phyloP scores from a whole-genome alignment of 108 stramenopile species.

The Skeletonema costatum region DNA sequence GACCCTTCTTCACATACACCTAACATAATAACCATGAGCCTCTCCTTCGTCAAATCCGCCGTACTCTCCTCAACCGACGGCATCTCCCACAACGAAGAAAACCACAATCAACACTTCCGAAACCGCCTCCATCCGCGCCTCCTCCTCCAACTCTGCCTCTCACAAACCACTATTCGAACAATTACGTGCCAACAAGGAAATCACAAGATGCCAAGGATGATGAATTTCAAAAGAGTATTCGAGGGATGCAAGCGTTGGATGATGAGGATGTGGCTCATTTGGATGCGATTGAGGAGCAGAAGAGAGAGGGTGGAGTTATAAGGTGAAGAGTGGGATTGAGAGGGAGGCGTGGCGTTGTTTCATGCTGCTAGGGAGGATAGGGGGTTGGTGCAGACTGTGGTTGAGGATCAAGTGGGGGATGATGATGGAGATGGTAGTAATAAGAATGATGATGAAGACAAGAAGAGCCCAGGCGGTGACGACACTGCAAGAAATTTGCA shows the following conservation, averaged over 20 bases:
- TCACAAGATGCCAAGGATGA: slow-evolving; percentile 70
- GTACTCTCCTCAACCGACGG: slow-evolving; percentile 80
- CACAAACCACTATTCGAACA: slow-evolving; percentile 88
- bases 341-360: slow-evolving; percentile 71
- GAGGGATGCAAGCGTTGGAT: slow-evolving; percentile 71
- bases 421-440: background rate
- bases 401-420: slow-evolving; percentile 15
- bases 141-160: slow-evolving; percentile 1
- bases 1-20: background rate
- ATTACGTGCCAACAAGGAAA: slow-evolving; percentile 77
- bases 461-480: too few relatives aligned
- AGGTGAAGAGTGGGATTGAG: slow-evolving; percentile 52
- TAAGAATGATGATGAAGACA: slow-evolving; percentile 10
- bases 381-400: slow-evolving; percentile 10
- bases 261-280: slow-evolving; percentile 87
- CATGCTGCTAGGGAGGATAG: slow-evolving; percentile 70
- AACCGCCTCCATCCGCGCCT: slow-evolving; percentile 43
- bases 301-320: slow-evolving; percentile 47
- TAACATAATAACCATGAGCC: slow-evolving; percentile 59
- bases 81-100: slow-evolving; percentile 82
- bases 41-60: slow-evolving; percentile 86
- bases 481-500: too few relatives aligned
- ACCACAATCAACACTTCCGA: slow-evolving; percentile 62
- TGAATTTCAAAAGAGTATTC: slow-evolving; percentile 64
- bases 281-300: slow-evolving; percentile 61